phyloP scores from a whole-genome alignment of 192 early-diverging fungal genomes.

The Phycomyces blakesleeanus region DNA sequence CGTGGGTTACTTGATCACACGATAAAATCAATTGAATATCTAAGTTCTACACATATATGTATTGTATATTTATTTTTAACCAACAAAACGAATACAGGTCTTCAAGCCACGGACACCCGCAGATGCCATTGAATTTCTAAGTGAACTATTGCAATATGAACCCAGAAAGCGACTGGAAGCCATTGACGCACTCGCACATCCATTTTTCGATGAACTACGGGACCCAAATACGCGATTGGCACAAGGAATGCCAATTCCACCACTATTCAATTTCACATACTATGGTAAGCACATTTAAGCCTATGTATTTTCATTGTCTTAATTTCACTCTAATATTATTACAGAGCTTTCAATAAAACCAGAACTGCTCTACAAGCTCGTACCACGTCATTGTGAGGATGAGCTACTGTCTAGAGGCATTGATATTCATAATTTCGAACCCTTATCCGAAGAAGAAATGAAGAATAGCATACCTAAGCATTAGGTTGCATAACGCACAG shows the following conservation, averaged over 20 bases:
- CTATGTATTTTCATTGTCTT: not conserved
- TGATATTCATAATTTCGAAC: constrained; percentile 70
- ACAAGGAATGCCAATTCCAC: constrained; percentile 77
- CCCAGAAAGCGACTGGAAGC: constrained; percentile 78
- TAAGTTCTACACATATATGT: not conserved
- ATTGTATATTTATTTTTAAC: not conserved
- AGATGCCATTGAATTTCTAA: constrained; percentile 85
- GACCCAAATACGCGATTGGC: constrained; percentile 74
- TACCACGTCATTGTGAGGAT: constrained; percentile 75
- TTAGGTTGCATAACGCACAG: no score
- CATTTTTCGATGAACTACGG: constrained; percentile 97
- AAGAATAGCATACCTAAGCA: not conserved
- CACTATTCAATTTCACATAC: constrained; percentile 86
- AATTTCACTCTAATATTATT: constrained; percentile 14
- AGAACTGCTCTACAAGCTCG: constrained; percentile 53
- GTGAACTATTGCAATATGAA: constrained; percentile 85
- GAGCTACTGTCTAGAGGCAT: constrained; percentile 66
- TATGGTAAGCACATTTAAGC: constrained; percentile 52
- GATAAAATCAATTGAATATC: no score
- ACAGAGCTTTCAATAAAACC: constrained; percentile 88
- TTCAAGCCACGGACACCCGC: constrained; percentile 80
- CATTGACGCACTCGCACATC: constrained; percentile 87
- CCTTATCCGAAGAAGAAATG: constrained; percentile 43
- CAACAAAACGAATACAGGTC: constrained; percentile 48
- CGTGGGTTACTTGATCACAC: not conserved